Evolutionary conservation across 169 alveolate genomes (phyloP).

Genomic region (Eimeria necatrix): DNA sequence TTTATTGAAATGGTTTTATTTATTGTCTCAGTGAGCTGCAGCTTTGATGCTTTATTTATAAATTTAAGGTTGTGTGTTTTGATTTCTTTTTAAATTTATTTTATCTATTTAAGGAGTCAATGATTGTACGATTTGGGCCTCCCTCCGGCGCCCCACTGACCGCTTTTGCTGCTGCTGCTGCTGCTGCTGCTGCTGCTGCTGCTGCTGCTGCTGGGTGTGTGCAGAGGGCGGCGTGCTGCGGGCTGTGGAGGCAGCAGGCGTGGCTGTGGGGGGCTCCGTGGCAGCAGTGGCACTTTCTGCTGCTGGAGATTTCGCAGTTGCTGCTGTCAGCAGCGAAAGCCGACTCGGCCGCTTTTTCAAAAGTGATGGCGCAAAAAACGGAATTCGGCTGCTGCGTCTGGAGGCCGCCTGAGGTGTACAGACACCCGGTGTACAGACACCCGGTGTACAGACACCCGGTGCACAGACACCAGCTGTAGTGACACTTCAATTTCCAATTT

Average conservation of each 20-base stretch:
- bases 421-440: no score
- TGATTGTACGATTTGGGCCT: background rate
- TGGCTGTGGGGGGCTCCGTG: slow-evolving; percentile 36
- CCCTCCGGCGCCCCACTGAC: background rate
- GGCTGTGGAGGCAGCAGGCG: background rate
- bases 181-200: no score
- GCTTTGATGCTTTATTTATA: background rate
- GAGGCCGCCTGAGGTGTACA: no score
- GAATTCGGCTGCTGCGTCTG: slow-evolving; percentile 1
- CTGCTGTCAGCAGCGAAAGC: slow-evolving; percentile 76
- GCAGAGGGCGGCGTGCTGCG: background rate
- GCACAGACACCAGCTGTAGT: no score
- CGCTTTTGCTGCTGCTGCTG: background rate
- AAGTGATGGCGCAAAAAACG: slow-evolving; percentile 27
- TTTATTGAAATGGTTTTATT: no score
- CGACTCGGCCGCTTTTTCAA: slow-evolving; percentile 53
- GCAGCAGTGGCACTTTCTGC: slow-evolving; percentile 19
- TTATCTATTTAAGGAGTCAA: background rate
- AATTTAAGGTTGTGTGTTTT: background rate
- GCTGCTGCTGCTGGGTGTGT: background rate
- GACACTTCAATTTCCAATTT: no score
- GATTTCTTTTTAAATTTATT: background rate
- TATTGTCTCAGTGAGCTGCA: no score
- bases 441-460: no score
- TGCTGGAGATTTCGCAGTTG: slow-evolving; percentile 5